Conservation (phyloP, 164 flowering plant genomes). For the Kingdonia uniflora region DNA sequence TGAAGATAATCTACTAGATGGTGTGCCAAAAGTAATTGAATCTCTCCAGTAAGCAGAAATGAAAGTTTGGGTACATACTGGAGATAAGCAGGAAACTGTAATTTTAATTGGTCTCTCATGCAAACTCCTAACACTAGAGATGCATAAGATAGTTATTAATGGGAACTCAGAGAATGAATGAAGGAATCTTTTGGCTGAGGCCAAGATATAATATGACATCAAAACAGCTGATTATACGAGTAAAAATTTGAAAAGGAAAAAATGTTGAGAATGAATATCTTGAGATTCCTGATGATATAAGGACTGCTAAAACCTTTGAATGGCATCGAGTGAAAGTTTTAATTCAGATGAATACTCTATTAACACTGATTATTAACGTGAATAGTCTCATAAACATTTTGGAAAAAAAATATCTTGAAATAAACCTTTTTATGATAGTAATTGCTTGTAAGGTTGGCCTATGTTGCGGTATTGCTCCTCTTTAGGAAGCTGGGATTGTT, state of each 20-base stretch:
- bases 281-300: constrained; percentile 31
- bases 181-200: constrained; percentile 53
- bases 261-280: constrained; percentile 25
- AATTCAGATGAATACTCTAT: constrained; percentile 16
- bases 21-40: constrained; percentile 92
- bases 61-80: constrained; percentile 92
- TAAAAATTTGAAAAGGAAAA: constrained; percentile 19
- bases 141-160: constrained; percentile 77
- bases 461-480: no score
- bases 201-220: constrained; percentile 47
- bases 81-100: constrained; percentile 98
- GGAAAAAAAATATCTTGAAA: no score
- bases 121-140: constrained; percentile 61
- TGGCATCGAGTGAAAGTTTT: constrained; percentile 23
- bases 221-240: constrained; percentile 24
- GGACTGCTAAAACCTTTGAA: constrained; percentile 17
- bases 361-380: constrained; percentile 86
- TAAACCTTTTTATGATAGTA: no score
- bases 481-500: no score
- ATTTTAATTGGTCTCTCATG: constrained; percentile 89
- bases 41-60: constrained; percentile 89
- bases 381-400: constrained; percentile 82
- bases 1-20: constrained; percentile 85
- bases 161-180: constrained; percentile 74
- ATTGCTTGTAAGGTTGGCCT: no score